Evolutionary conservation across 2,329 filamentous ascomycete genomes (phyloP), one percentile per base, ranked within the genome.

Genomic region (Corinectria fuckeliana): DNA sequence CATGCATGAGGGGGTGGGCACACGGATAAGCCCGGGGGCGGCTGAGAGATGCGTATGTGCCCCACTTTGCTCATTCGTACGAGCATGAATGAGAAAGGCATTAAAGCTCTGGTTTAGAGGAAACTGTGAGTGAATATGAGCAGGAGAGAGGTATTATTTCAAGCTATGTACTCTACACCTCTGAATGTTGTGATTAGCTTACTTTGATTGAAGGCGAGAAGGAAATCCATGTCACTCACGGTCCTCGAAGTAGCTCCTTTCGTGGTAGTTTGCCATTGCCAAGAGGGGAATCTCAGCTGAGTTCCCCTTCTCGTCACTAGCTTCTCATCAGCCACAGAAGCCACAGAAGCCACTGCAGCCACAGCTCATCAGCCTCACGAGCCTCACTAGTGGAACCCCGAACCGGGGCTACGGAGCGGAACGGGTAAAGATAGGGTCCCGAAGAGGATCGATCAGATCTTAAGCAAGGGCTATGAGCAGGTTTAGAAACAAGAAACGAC

Each of bases 1-100:
- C 50, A 53, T 53, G 50, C 50, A 53, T 53, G 50, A 53, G 50
- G 50, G 50, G 50, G 50, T 38, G 50, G 50, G 32, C 16, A 36
- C 18, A 8, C n/a, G 32, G 32, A 34, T 34, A 34, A 34, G 32
- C 14, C 14, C 32, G 32, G 30, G 30, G 30, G n/a, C 13, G 30
- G 30, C 30, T 32, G 30, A 32, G 30, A 32, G 30, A 32, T 32
- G 14, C 14, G n/a, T 16, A 3, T 18, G n/a, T 18, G 32, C 32
- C 32, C 44, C 52, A 39, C 50, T 44, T 41, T 45, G 30, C 39
- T 36, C 18, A 18, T 36, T 36, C n/a, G 32, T 34, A 16, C n/a
- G n/a, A n/a, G n/a, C n/a, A n/a, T n/a, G n/a, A n/a, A n/a, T n/a
- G n/a, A n/a, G n/a, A n/a, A n/a, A n/a, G n/a, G n/a, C n/a, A n/a